A percentile compares a stretch with the other conserved stretches of the same genome.
Conservation (phyloP, 768 basidiomycete species). For the Naganishia friedmannii region DNA sequence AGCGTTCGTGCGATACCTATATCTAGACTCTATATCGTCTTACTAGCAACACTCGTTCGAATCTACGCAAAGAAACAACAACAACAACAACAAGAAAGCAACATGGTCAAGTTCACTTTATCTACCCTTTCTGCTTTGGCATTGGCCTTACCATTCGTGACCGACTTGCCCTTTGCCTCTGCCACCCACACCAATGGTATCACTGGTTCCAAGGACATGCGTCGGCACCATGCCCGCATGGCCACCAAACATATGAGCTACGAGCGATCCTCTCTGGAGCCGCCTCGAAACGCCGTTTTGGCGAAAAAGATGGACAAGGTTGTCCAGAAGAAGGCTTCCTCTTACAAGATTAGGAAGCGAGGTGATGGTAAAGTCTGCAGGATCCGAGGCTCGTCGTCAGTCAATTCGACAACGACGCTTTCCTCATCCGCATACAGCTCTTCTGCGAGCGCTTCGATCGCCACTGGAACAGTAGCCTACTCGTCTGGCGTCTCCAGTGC, state of each 20-base stretch:
- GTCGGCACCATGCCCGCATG: conserved; percentile 30
- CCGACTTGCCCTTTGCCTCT: conserved; percentile 8
- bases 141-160: conserved; percentile 14
- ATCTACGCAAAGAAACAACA: not conserved
- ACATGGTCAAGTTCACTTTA: conserved; percentile 27
- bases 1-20: not conserved
- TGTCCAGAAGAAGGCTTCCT: conserved; percentile 10
- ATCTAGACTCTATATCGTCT: not conserved
- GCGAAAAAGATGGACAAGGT: conserved; percentile 7
- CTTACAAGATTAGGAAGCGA: conserved; percentile 27
- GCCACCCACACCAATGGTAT: conserved; percentile 13
- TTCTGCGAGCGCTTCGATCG: conserved; percentile 2
- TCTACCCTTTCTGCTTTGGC: conserved; percentile 21
- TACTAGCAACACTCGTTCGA: conserved; percentile 16
- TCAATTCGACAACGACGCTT: not conserved
- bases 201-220: not conserved
- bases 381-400: not conserved
- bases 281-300: conserved; percentile 8
- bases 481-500: conserved; percentile 5
- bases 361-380: conserved; percentile 23
- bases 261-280: conserved; percentile 4
- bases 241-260: conserved; percentile 4
- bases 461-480: not conserved
- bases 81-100: not conserved
- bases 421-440: not conserved